A percentile compares a stretch with the other conserved stretches of the same genome.
These are phyloP conservation scores for Triticum timopheevii DNA, from an alignment of 176 grass and related monocot genomes.

Conservation along the genomic window DNA sequence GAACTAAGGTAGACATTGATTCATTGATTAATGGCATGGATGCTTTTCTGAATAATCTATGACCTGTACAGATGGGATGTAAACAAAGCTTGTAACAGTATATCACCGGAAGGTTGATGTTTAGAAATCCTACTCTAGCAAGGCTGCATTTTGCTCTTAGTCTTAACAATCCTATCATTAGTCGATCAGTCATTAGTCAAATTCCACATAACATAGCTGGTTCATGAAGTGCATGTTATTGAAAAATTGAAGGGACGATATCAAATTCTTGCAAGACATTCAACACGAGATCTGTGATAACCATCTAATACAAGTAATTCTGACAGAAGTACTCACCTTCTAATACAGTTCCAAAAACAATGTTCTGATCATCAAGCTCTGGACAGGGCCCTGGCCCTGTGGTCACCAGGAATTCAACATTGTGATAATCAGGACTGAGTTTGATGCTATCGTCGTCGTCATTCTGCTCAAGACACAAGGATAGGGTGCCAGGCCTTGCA, in stretches of 20 bases:
- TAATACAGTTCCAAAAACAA: slow-evolving; percentile 94
- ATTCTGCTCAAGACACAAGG: slow-evolving; percentile 84
- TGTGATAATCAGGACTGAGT: slow-evolving; percentile 79
- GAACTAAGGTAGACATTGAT: neutral
- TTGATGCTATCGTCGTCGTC: slow-evolving; percentile 80
- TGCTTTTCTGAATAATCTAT: neutral
- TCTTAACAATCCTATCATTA: slow-evolving; percentile 12
- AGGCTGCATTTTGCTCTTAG: neutral
- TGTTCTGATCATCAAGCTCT: slow-evolving; percentile 87
- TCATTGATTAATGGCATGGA: neutral
- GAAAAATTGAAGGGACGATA: neutral
- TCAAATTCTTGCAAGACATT: neutral
- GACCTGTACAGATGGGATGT: neutral
- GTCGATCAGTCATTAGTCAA: neutral
- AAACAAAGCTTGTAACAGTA: slow-evolving; percentile 5
- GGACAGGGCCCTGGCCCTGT: slow-evolving; percentile 88
- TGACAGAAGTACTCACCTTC: slow-evolving; percentile 64
- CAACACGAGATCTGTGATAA: neutral
- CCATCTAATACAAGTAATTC: slow-evolving; percentile 3
- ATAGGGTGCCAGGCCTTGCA: slow-evolving; percentile 73
- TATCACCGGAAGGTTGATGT: slow-evolving; percentile 2
- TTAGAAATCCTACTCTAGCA: neutral
- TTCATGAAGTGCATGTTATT: neutral
- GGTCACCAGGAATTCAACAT: slow-evolving; percentile 96
- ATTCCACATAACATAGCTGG: neutral